Evolutionary conservation across 768 basidiomycete species (phyloP).

Genomic region (Lentinula lateritia): DNA sequence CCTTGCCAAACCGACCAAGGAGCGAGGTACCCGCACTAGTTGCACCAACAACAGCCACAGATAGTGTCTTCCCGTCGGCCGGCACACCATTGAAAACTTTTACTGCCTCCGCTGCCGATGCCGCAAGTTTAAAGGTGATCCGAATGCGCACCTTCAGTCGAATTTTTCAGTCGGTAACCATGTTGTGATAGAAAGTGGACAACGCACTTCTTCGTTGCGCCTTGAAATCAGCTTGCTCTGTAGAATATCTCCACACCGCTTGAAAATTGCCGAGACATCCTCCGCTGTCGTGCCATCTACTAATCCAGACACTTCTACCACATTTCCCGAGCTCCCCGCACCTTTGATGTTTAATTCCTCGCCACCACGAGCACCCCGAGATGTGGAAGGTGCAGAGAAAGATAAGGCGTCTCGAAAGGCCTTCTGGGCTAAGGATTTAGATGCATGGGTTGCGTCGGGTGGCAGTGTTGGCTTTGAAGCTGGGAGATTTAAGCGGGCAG

Average conservation of each 20-base stretch:
- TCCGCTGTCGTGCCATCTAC: constrained; percentile 75
- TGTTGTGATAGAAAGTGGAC: background rate
- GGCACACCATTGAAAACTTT: constrained; percentile 74
- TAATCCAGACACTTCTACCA: constrained; percentile 71
- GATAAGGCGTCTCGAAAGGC: constrained; percentile 58
- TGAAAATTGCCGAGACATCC: constrained; percentile 84
- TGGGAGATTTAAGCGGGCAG: constrained; percentile 46
- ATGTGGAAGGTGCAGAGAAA: constrained; percentile 18
- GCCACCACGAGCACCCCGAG: constrained; percentile 7
- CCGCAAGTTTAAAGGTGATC: constrained; percentile 63
- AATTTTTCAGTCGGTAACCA: background rate
- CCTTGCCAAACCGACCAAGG: constrained; percentile 51
- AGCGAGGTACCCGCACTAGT: constrained; percentile 46
- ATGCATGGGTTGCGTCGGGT: constrained; percentile 36
- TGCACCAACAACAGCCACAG: constrained; percentile 55
- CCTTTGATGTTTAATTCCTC: constrained; percentile 61
- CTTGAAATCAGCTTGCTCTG: constrained; percentile 17
- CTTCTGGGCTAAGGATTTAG: constrained; percentile 48
- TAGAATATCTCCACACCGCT: constrained; percentile 66
- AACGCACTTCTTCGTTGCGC: constrained; percentile 14
- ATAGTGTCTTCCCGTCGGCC: constrained; percentile 74
- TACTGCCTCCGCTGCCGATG: constrained; percentile 62
- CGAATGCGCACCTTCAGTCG: constrained; percentile 50
- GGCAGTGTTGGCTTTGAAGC: constrained; percentile 27
- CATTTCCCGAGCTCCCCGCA: constrained; percentile 54